Percentiles rank a stretch among this genome's conserved stretches.
Evolutionary conservation across 2,329 filamentous ascomycete genomes (phyloP).

Genomic region (Botryotinia calthae): DNA sequence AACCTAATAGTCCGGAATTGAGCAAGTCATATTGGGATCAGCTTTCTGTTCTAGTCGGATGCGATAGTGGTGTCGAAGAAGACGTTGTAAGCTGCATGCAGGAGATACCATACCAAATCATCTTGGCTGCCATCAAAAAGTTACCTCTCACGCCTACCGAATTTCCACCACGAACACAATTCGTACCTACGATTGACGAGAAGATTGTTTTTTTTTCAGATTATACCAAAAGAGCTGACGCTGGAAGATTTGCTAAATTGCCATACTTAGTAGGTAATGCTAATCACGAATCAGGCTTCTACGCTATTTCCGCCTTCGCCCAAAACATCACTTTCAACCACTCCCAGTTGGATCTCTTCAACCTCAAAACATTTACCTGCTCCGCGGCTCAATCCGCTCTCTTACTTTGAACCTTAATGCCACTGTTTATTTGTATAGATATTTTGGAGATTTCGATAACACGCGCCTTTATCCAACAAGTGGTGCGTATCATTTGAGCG

Average conservation of each 20-base stretch:
- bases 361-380: conserved; percentile 39
- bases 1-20: background rate
- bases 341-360: conserved; percentile 36
- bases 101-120: background rate
- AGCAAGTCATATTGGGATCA: background rate
- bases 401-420: conserved; percentile 27
- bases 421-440: conserved; percentile 43
- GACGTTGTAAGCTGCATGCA: background rate
- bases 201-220: conserved; percentile 26
- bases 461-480: conserved; percentile 33
- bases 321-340: conserved; percentile 25
- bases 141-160: background rate
- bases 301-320: conserved; percentile 31
- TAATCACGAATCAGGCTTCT: conserved; percentile 39
- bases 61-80: background rate
- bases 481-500: conserved; percentile 40
- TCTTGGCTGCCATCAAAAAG: background rate
- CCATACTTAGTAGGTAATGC: conserved; percentile 39
- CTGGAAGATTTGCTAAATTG: conserved; percentile 24
- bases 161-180: conserved; percentile 15
- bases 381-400: conserved; percentile 35
- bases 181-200: conserved; percentile 27
- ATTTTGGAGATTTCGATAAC: conserved; percentile 41
- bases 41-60: background rate
- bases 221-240: conserved; percentile 12